Evolutionary conservation across 495 filamentous ascomycete genomes (phyloP), one percentile per base, ranked within the genome.

Genomic region (Beverwykella pulmonaria): DNA sequence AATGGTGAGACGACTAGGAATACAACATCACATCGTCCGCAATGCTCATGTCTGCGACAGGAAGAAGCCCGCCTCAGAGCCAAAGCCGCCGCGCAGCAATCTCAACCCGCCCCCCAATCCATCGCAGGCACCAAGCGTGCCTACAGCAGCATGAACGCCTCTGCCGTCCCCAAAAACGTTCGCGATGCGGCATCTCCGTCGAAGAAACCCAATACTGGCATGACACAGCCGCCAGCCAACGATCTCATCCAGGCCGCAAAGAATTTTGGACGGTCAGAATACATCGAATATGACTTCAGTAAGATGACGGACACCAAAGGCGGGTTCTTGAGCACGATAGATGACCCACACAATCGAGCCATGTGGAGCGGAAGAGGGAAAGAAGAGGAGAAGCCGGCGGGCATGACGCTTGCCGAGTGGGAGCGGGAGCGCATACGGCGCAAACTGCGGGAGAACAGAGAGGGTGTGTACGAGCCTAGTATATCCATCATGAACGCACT

Each of bases 221-320:
- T 68, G 56, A 54, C 46, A 23, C 48, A 65, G 47, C 55, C 71
- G 41, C 76, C 83, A 20, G 83, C 86, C 23, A 81, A 82, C 30
- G 79, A 74, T 53, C 77, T 82, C 15, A 90, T 96, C 64, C 84
- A 83, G 61, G 85, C 89, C 1, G 89, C 87, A 53, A 84, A 83
- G 59, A 96, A 93, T 70, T 97, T 97, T 71, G 84, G 87, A 47
- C 92, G 92, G 12, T 58, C 59, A 19, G 64, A 63, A 76, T 98
- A 88, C 77, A 91, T 98, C 69, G 94, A 98, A 63, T 97, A 97
- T 76, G 95, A 98, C 79, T 92, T 98, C 69, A 91, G 88, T 67
- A 92, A 92, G 79, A 98, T 98, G 91, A 93, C 88, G 15, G 94
- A 98, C 74, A 97, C 94, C 7, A 97, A 97, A 71, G 94, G 94